phyloP scores from a whole-genome alignment of 345 rosid genomes.

The Gossypium rotundifolium region DNA sequence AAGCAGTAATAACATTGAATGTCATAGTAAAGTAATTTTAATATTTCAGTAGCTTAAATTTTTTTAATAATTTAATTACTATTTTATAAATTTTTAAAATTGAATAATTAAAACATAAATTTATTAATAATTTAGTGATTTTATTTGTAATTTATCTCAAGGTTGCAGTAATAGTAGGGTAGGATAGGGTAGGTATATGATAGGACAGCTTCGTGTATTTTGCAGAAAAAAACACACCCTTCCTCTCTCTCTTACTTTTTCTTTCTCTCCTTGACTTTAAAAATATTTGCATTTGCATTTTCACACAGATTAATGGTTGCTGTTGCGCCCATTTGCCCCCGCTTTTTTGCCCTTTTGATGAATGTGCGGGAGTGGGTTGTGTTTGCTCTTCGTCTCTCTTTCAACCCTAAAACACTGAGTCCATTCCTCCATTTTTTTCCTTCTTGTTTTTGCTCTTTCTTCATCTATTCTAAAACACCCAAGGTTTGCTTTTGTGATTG shows the following conservation, averaged over 20 bases:
- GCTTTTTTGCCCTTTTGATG: conserved; percentile 20
- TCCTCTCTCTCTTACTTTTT: background rate
- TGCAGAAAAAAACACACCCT: background rate
- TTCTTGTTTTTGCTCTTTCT: background rate
- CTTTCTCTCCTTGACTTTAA: background rate
- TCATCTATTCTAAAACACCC: too few relatives aligned
- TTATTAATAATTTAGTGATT: too few relatives aligned
- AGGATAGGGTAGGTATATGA: conserved; percentile 23
- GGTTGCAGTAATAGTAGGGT: conserved; percentile 13
- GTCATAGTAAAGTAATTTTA: accelerated
- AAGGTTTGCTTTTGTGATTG: too few relatives aligned
- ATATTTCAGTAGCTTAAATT: accelerated
- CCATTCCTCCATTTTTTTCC: background rate
- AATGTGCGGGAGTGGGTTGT: conserved; percentile 58
- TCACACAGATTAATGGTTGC: conserved; percentile 17
- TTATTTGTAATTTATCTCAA: too few relatives aligned
- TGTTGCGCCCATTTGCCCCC: conserved; percentile 24
- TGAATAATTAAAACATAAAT: accelerated
- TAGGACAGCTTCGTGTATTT: conserved; percentile 28
- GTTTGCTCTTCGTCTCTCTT: conserved; percentile 14
- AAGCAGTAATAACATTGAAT: accelerated
- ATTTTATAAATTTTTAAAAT: too few relatives aligned
- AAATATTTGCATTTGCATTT: conserved; percentile 31
- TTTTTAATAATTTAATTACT: too few relatives aligned
- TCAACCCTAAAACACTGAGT: background rate